Base-by-base conservation (phyloP, 306 rosid genomes). In the Dalbergia cochinchinensis region DNA sequence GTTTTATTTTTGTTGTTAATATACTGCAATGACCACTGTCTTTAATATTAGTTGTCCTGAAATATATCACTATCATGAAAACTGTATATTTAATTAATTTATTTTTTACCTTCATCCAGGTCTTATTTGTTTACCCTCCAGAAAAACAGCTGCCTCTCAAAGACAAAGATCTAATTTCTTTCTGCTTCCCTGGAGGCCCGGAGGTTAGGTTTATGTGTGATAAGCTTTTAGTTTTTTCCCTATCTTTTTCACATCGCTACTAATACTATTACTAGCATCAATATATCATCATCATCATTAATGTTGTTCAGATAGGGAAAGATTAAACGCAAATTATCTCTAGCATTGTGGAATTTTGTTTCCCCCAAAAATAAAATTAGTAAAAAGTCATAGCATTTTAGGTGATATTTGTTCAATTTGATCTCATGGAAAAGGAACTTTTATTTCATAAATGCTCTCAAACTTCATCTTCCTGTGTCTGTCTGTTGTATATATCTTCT, bases 161-260 rank as follows among this genome's bases (percentile, higher is more conserved):
- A 81, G 83, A 89, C 88, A 96, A 90, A 85, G 98, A 93, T 89
- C 94, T 96, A 73, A 83, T 96, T 80, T 96, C 99, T 51, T 96
- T 93, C 85, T 96, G 99, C 87, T 96, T 96, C 90, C 98, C 99
- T 14, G 98, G 93, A 81, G 99, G 99, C 72, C 65, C 88, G 84
- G 98, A 96, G 98, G 99, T 96, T 65, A 86, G 96, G 72, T 80
- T 42, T 60, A 76, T 72, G 71, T 81, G 44, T 65, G 65, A 77
- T 35, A 47, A 78, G 78, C 78, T 60, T 73, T 76, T 44, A 68
- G 16, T 31, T 61, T 71, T 47, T 39, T 59, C 76, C 42, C 6
- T 66, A 14, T 82, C 20, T 20, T 60, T 53, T 76, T 65, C 14
- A 33, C 66, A 53, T 68, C 48, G 55, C 39, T 19, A 20, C 74